Evolutionary conservation across 1,284 basidiomycete genomes (phyloP), one percentile per base, ranked within the genome.

Genomic region (Macrocybe sp.): DNA sequence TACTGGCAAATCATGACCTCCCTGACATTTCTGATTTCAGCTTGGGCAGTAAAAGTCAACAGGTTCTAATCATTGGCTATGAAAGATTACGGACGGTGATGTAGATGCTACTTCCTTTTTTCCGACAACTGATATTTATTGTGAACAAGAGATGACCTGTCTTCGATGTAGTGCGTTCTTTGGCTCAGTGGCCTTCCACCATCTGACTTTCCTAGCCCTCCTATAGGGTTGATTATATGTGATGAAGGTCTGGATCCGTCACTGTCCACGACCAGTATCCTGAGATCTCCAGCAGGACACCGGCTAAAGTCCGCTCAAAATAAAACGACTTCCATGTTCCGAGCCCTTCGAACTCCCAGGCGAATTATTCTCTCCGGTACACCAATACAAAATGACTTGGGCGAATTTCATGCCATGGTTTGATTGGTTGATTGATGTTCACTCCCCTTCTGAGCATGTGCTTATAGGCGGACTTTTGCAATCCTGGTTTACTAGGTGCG

Each of bases 341-440:
- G 90, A 52, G 77, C 79, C 10, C 71, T 99, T 35, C 73, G 72
- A 46, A 92, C 90, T 1, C 76, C 76, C 4, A 74, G 90, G 22
- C 74, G 92, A 38, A 78, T 94, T 50, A 96, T 99, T 45, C 73
- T 99, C 2, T 96, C 95, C 0, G 97, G 97, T 12, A 99, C 97
- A 2, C 97, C 97, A 0, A 92, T 99, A 40, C 92, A 99, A 66
- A 99, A 99, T 64, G 92, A 98, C 63, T 72, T 99, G 12, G 77
- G 87, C 49, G 97, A 99, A 65, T 97, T 97, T 61, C 95, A 95
- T 67, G 81, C 94, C 4, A 98, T 98, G 94, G 92, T 92, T 49
- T 45, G 74, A 56, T 37, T 14, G 3, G 48, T 43, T 33, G 4
- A 14, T 16, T 3, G 16, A 22, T 22, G 4, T 28, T 28, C 38